Conservation (phyloP, 1,284 basidiomycete species). For the Trichosporon ovoides region DNA sequence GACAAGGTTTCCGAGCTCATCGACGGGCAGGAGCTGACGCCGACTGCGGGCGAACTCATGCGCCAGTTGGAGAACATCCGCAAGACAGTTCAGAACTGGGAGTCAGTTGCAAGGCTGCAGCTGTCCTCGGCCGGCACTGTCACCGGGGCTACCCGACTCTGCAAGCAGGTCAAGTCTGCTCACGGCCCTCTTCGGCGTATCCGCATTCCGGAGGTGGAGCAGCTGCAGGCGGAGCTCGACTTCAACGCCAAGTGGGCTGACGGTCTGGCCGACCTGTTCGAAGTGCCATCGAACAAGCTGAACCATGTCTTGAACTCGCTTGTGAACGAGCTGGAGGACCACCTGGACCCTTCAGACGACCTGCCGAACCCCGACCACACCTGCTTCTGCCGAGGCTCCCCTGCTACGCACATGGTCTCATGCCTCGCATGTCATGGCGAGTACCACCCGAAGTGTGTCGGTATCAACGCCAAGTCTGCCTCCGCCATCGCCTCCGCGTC, state of each 20-base stretch:
- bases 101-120: conserved; percentile 25
- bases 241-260: conserved; percentile 28
- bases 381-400: conserved; percentile 36
- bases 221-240: conserved; percentile 36
- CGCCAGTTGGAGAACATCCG: conserved; percentile 34
- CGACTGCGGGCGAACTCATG: conserved; percentile 31
- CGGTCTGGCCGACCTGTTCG: conserved; percentile 20
- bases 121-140: conserved; percentile 23
- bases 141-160: conserved; percentile 29
- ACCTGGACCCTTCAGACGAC: conserved; percentile 33
- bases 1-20: conserved; percentile 27
- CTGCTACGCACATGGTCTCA: conserved; percentile 26
- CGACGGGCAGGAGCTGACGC: conserved; percentile 29
- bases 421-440: conserved; percentile 30
- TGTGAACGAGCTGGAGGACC: conserved; percentile 25
- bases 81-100: conserved; percentile 37
- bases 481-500: conserved; percentile 9
- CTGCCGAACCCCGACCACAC: conserved; percentile 21
- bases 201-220: conserved; percentile 33
- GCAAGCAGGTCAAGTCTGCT: conserved; percentile 30
- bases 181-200: conserved; percentile 26
- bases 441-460: conserved; percentile 42
- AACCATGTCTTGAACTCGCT: conserved; percentile 24
- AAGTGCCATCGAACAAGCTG: conserved; percentile 20
- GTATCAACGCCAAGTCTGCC: conserved; percentile 23